phyloP scores from a whole-genome alignment of 768 basidiomycete species.

The Polyporus arcularius region DNA sequence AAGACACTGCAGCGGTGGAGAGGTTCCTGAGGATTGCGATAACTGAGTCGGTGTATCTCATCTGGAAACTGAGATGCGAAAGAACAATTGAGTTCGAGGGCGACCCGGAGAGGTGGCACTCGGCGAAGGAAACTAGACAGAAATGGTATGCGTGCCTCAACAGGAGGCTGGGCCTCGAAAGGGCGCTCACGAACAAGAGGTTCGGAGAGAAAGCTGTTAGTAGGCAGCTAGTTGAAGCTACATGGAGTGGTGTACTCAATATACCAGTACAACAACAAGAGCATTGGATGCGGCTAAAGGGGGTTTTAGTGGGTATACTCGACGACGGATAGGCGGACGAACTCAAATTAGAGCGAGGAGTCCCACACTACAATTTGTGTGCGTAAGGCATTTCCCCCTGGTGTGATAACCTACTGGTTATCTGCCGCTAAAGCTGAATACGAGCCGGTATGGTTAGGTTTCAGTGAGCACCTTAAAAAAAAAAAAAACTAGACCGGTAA shows the following conservation, averaged over 20 bases:
- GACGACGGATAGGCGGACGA: not conserved
- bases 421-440: not conserved
- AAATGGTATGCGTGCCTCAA: not conserved
- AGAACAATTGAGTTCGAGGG: not conserved
- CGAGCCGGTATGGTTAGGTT: not conserved
- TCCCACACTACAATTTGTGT: not conserved
- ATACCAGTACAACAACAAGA: no score
- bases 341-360: not conserved
- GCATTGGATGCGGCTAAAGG: not conserved
- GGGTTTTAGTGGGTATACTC: not conserved
- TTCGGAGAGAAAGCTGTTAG: not conserved
- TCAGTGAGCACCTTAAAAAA: not conserved
- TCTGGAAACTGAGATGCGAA: slow-evolving; percentile 19
- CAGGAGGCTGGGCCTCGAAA: not conserved
- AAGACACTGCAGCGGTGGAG: not conserved
- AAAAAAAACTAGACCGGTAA: no score
- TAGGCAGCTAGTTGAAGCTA: not conserved
- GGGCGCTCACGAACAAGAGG: not conserved
- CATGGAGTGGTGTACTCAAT: not conserved
- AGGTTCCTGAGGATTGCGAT: slow-evolving; percentile 4
- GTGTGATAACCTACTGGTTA: not conserved
- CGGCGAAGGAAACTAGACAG: not conserved
- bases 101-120: not conserved
- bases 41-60: slow-evolving; percentile 3
- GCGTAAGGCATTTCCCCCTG: not conserved